phyloP scores from a whole-genome alignment of 108 stramenopile genomes.

The Nitzschia sp. region DNA sequence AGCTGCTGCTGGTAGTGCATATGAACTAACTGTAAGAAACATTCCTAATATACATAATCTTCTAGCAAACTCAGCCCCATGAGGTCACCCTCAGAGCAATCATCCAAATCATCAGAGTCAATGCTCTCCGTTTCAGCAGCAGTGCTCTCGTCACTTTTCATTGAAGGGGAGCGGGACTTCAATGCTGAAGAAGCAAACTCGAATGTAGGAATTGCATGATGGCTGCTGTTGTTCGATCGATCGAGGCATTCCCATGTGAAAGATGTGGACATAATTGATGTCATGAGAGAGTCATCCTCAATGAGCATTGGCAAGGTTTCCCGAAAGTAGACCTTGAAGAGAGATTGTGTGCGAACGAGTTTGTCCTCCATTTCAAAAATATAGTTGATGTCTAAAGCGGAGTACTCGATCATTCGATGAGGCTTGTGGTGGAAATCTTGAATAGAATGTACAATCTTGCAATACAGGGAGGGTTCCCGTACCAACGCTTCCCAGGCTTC shows the following conservation, averaged over 20 bases:
- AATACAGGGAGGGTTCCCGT: constrained; percentile 1
- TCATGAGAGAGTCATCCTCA: constrained; percentile 1
- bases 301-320: constrained; percentile 15
- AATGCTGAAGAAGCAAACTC: background rate
- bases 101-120: background rate
- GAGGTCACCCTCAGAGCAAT: background rate
- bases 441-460: constrained; percentile 5
- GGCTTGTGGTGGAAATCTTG: constrained; percentile 21
- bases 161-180: background rate
- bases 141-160: background rate
- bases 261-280: background rate
- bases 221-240: too few relatives aligned
- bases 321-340: constrained; percentile 18
- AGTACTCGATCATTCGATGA: constrained; percentile 7
- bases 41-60: background rate
- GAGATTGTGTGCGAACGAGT: constrained; percentile 12
- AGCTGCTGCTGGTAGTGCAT: too few relatives aligned
- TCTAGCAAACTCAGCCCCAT: constrained; percentile 2
- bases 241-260: background rate
- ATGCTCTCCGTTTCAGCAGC: background rate
- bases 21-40: too few relatives aligned
- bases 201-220: background rate
- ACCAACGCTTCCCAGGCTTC: constrained; percentile 18
- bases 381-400: background rate
- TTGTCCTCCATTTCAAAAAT: constrained; percentile 12